Evolutionary conservation across 106 monocot species (phyloP).

Genomic region (Dioscorea zingiberensis): DNA sequence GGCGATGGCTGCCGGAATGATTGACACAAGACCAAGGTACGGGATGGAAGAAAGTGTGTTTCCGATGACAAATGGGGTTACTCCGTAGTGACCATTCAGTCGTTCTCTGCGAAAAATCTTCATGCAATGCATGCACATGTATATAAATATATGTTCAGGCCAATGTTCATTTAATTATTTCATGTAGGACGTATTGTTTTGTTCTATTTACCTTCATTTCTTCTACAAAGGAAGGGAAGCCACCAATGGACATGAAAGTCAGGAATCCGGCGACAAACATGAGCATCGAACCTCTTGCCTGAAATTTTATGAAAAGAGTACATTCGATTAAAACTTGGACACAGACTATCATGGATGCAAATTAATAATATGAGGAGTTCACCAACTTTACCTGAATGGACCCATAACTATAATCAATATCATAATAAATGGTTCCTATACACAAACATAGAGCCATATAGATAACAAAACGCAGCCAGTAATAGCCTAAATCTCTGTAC

Average conservation of each 20-base stretch:
- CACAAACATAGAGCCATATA: constrained; percentile 16
- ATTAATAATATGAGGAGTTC: neutral
- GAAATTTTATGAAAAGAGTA: neutral
- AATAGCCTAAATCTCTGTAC: constrained; percentile 33
- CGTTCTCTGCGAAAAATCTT: constrained; percentile 67
- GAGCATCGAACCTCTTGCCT: constrained; percentile 23
- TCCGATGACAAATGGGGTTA: constrained; percentile 36
- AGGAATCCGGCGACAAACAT: constrained; percentile 24
- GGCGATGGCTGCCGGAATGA: constrained; percentile 55
- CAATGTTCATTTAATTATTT: too few relatives aligned
- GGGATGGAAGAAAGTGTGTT: constrained; percentile 59
- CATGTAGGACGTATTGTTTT: neutral
- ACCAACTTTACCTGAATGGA: constrained; percentile 20
- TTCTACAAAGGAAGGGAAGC: constrained; percentile 41
- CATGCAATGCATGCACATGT: neutral
- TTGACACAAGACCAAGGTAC: constrained; percentile 52
- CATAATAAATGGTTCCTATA: constrained; percentile 21
- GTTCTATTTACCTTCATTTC: constrained; percentile 27
- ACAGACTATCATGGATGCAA: too few relatives aligned
- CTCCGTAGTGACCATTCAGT: constrained; percentile 76
- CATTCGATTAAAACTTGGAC: too few relatives aligned
- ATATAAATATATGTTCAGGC: too few relatives aligned
- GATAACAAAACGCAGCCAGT: constrained; percentile 25
- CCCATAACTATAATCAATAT: constrained; percentile 18
- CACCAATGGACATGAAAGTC: constrained; percentile 37